Base-by-base conservation (phyloP, 306 rosid species). In the Trichosanthes truncata region DNA sequence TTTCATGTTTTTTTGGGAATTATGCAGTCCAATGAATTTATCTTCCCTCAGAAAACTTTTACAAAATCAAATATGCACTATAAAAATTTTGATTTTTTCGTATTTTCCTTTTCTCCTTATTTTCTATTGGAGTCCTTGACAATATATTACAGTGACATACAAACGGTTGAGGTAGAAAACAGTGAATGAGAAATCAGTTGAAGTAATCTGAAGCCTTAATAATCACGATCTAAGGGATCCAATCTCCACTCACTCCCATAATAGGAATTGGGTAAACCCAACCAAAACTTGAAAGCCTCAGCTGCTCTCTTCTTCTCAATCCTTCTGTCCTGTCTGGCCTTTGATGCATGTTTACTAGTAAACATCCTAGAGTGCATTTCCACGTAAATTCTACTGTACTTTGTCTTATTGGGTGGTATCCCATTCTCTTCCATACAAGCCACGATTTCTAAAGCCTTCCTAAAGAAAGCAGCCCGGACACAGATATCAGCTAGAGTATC, bases 331-430 rank as follows among this genome's bases (percentile, higher is more conserved):
- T 90, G 96, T 84, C 98, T 92, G 40, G 98, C 98, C 82, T 80
- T 80, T 26, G 98, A 95, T 49, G 98, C 98, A 86, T 95, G 98
- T 86, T 92, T 95, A 73, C 98, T 95, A 5, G 98, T 91, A 79
- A 95, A 95, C 97, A 95, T 92, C 80, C 93, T 95, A 5, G 98
- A 95, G 82, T 92, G 98, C 98, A 95, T 92, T 84, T 92, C 98
- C 86, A 95, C 98, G n/a, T 95, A 95, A 77, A 95, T 91, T 86
- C 92, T 86, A 79, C 91, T 91, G 84, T 72, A 92, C 89, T 95
- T 95, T 62, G 96, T 95, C 92, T 95, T 95, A 72, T 95, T 91
- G 0, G 98, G 98, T 52, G 98, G 49, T 66, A 95, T 95, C 20
- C 96, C 96, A 85, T 95, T 80, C 86, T 95, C 97, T 85, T 95